phyloP scores from a whole-genome alignment of 2,329 filamentous ascomycete genomes.

The Mariannaea elegans region DNA sequence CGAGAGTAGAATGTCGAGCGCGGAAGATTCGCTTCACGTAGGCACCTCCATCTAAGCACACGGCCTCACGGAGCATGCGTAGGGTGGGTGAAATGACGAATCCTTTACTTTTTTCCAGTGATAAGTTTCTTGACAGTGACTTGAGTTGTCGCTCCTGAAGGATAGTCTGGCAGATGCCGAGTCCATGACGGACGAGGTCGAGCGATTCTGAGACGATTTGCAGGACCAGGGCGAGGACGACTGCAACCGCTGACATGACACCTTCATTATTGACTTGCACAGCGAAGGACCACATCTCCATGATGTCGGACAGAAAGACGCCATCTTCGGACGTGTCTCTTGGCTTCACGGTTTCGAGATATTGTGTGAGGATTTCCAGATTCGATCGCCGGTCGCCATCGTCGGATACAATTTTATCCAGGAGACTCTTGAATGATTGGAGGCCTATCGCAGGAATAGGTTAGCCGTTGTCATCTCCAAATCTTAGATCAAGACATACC shows the following conservation, averaged over 20 bases:
- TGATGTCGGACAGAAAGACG: slow-evolving; percentile 78
- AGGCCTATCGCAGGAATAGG: slow-evolving; percentile 57
- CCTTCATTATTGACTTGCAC: slow-evolving; percentile 82
- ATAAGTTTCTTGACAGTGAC: slow-evolving; percentile 80
- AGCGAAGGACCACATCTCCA: slow-evolving; percentile 89
- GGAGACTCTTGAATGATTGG: slow-evolving; percentile 74
- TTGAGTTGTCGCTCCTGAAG: slow-evolving; percentile 84
- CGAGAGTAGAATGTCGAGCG: slow-evolving; percentile 80
- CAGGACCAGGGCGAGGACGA: slow-evolving; percentile 82
- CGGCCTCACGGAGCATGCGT: slow-evolving; percentile 85
- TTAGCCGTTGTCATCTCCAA: not conserved
- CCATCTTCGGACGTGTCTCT: slow-evolving; percentile 55
- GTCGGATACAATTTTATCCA: slow-evolving; percentile 70
- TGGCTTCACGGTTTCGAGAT: slow-evolving; percentile 67
- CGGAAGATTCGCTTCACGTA: slow-evolving; percentile 81
- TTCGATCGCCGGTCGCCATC: slow-evolving; percentile 53
- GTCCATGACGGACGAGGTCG: slow-evolving; percentile 78
- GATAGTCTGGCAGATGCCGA: slow-evolving; percentile 82
- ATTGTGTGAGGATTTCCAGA: slow-evolving; percentile 72
- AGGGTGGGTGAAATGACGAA: slow-evolving; percentile 90
- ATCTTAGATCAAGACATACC: slow-evolving; percentile 51
- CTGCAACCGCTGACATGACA: slow-evolving; percentile 81
- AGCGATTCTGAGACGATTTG: slow-evolving; percentile 78
- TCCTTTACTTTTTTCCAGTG: slow-evolving; percentile 83
- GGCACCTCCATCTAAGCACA: slow-evolving; percentile 84